phyloP scores from a whole-genome alignment of 2,329 filamentous ascomycete species.

The Trichoderma sp. region DNA sequence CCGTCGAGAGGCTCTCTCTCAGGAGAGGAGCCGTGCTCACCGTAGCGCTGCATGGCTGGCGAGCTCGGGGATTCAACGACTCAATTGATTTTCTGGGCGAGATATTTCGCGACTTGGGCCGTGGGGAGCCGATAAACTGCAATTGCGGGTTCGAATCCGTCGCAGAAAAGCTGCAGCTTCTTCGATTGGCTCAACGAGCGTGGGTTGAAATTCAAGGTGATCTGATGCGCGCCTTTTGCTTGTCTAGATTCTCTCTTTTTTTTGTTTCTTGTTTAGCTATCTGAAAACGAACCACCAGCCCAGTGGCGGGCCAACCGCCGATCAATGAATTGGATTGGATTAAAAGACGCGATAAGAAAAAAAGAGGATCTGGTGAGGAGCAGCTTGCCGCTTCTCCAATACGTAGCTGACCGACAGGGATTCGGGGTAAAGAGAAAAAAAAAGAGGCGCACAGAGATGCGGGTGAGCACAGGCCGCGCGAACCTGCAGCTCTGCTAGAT shows the following conservation, averaged over 20 bases:
- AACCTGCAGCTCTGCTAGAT: constrained; percentile 14
- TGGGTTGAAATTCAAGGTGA: no score
- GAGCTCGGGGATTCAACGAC: not conserved
- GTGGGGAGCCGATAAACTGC: not conserved
- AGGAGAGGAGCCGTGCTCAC: constrained; percentile 37
- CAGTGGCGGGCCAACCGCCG: constrained; percentile 22
- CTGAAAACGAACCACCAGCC: not conserved
- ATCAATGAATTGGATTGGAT: constrained; percentile 10
- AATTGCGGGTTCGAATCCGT: not conserved
- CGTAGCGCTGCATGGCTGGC: constrained; percentile 43
- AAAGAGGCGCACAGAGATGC: constrained; percentile 1
- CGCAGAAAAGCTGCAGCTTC: not conserved
- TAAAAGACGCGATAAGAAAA: not conserved
- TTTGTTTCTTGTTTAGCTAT: constrained; percentile 10
- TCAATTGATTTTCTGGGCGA: constrained; percentile 1
- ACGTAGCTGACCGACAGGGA: constrained; percentile 6
- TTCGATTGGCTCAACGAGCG: not conserved
- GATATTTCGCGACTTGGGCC: not conserved
- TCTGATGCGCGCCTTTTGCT: no score
- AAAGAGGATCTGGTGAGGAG: not conserved
- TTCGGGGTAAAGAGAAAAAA: not conserved
- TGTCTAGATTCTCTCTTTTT: not conserved
- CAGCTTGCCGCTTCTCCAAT: not conserved
- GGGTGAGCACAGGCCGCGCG: constrained; percentile 15
- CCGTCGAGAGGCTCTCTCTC: constrained; percentile 45